Conservation (phyloP, 768 basidiomycete genomes). For the Podaxis rugospora region DNA sequence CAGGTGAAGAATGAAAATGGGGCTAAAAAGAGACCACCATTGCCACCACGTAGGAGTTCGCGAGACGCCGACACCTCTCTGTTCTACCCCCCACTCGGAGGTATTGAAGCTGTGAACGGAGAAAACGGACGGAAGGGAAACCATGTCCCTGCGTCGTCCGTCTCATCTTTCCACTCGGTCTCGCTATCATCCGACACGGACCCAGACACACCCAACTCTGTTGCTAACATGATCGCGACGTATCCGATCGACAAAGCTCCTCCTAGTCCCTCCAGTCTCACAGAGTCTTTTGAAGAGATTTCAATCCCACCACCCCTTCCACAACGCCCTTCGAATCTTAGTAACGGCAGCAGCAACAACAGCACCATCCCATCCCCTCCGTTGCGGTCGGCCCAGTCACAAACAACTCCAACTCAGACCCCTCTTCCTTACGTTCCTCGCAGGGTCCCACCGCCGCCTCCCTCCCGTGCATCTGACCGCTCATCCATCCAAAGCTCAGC, state of each 20-base stretch:
- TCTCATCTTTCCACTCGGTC: slow-evolving; percentile 82
- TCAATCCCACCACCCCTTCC: slow-evolving; percentile 50
- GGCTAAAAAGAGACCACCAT: slow-evolving; percentile 4
- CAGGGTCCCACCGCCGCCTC: slow-evolving; percentile 37
- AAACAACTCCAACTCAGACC: slow-evolving; percentile 25
- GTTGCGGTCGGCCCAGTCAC: slow-evolving; percentile 27
- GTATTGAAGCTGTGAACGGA: background rate
- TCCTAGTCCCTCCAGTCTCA: slow-evolving; percentile 50
- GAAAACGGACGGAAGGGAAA: background rate
- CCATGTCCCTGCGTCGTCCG: slow-evolving; percentile 50
- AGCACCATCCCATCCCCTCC: slow-evolving; percentile 12
- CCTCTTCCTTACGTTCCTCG: slow-evolving; percentile 32
- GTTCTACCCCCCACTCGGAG: slow-evolving; percentile 25
- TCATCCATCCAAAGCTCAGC: slow-evolving; percentile 56
- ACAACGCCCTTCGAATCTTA: slow-evolving; percentile 34
- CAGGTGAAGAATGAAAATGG: background rate
- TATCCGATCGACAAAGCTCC: slow-evolving; percentile 26
- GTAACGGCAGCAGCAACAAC: slow-evolving; percentile 13
- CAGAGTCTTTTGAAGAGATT: slow-evolving; percentile 71
- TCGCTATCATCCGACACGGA: slow-evolving; percentile 68
- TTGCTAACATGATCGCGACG: slow-evolving; percentile 26
- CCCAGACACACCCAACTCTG: slow-evolving; percentile 36
- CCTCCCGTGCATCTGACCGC: slow-evolving; percentile 54
- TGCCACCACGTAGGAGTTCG: background rate
- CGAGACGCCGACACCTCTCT: slow-evolving; percentile 14